Evolutionary conservation across 495 filamentous ascomycete genomes (phyloP).

Genomic region (Tuber indicum): DNA sequence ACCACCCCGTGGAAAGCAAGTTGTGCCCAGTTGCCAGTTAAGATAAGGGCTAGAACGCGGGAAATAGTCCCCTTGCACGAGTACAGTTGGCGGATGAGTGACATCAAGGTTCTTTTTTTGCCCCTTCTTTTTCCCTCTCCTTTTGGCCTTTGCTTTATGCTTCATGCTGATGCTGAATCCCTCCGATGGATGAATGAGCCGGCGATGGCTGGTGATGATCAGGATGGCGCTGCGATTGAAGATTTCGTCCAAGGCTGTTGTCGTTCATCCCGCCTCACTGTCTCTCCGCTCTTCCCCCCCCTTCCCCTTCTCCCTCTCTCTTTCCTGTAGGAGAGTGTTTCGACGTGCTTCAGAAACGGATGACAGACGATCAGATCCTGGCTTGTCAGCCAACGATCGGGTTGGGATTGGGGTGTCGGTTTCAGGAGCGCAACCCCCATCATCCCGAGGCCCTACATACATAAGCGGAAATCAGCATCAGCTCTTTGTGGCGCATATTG

Average conservation of each 20-base stretch:
- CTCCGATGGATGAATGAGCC: background rate
- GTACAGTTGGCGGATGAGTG: background rate
- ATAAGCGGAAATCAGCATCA: conserved; percentile 37
- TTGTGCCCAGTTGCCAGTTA: background rate
- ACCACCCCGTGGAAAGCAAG: background rate
- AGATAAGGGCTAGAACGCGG: background rate
- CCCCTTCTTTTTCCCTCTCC: background rate
- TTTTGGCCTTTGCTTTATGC: background rate
- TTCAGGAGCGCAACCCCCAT: background rate
- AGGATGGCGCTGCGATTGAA: background rate
- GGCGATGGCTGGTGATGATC: background rate
- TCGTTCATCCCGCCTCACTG: background rate
- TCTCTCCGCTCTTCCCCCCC: background rate
- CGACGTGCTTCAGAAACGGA: conserved; percentile 3
- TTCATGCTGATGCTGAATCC: background rate
- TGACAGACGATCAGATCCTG: background rate
- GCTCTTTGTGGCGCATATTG: conserved; percentile 21
- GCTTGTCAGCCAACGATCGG: conserved; percentile 4
- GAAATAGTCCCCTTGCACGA: background rate
- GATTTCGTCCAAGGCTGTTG: background rate
- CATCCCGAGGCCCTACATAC: conserved; percentile 27
- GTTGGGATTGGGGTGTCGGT: conserved; percentile 28
- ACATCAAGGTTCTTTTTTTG: background rate
- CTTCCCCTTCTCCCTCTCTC: background rate
- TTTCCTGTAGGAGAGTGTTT: background rate